A percentile compares a stretch with the other conserved stretches of the same genome.
Evolutionary conservation across 441 rosid species (phyloP).

Genomic region (Omphalea diandra): DNA sequence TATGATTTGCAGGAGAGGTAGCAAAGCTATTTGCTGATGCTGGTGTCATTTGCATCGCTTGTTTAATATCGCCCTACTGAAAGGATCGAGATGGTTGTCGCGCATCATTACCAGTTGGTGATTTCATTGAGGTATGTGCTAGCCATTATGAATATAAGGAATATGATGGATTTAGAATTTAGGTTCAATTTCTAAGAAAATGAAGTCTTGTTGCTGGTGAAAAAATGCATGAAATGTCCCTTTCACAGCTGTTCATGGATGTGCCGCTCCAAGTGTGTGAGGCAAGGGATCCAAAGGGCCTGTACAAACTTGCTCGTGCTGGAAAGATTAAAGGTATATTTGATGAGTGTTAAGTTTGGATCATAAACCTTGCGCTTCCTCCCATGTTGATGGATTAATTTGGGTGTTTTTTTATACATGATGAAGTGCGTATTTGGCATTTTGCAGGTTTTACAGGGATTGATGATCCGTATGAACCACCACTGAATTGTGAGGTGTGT

Average conservation of each 20-base stretch:
- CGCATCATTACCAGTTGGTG: constrained; percentile 50
- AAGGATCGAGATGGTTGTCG: constrained; percentile 82
- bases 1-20: constrained; percentile 66
- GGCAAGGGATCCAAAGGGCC: constrained; percentile 83
- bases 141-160: no score
- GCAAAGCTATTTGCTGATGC: constrained; percentile 84
- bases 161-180: no score
- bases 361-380: not conserved
- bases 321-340: constrained; percentile 80
- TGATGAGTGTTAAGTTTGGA: not conserved
- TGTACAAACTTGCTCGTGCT: constrained; percentile 86
- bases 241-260: no score
- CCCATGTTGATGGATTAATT: no score
- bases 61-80: constrained; percentile 86
- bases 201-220: no score
- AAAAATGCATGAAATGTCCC: no score
- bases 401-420: not conserved
- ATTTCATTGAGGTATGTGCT: constrained; percentile 82
- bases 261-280: constrained; percentile 78
- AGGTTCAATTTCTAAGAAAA: no score
- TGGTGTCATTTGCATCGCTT: constrained; percentile 85
- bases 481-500: constrained; percentile 73
- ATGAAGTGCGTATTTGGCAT: no score
- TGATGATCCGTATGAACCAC: constrained; percentile 89
- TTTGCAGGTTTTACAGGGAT: constrained; percentile 85